Percentiles rank a stretch among this genome's conserved stretches.
Evolutionary conservation across 345 rosid genomes (phyloP).

Genomic region (Corchorus olitorius): DNA sequence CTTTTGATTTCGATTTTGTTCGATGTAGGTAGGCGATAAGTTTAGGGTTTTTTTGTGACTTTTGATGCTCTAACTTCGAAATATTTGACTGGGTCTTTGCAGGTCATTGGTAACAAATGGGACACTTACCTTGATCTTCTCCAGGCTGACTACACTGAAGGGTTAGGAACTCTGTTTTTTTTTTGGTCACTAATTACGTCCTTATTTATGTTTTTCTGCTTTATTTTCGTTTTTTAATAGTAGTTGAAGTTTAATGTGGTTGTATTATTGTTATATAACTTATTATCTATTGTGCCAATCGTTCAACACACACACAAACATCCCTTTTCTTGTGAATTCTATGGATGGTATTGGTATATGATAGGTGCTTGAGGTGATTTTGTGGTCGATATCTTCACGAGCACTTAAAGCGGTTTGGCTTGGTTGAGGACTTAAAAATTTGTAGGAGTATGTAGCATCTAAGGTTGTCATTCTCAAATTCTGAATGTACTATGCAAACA

Average conservation of each 20-base stretch:
- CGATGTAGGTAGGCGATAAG: not conserved
- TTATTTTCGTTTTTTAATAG: too few species aligned
- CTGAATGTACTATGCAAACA: not conserved
- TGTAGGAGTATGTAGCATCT: not conserved
- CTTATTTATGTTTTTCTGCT: too few species aligned
- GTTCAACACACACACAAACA: not conserved
- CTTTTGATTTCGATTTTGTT: not conserved
- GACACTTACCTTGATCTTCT: constrained; percentile 76
- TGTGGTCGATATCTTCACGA: not conserved
- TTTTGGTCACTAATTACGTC: not conserved
- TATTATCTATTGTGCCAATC: not conserved
- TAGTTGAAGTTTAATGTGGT: not conserved
- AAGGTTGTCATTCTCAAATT: too few species aligned
- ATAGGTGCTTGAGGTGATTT: not conserved
- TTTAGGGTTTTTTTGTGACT: constrained; percentile 17
- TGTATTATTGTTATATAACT: not conserved
- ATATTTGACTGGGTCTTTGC: constrained; percentile 1
- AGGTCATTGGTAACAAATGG: constrained; percentile 89
- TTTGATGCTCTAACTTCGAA: not conserved
- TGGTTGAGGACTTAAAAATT: not conserved
- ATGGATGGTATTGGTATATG: not conserved
- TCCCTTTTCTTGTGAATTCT: not conserved
- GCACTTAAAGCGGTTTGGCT: not conserved
- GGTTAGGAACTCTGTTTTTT: constrained; percentile 32
- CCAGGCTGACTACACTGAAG: constrained; percentile 72